Evolutionary conservation across 2,329 filamentous ascomycete genomes (phyloP), one percentile per base, ranked within the genome.

Genomic region (Chaetoscypha palmicola): DNA sequence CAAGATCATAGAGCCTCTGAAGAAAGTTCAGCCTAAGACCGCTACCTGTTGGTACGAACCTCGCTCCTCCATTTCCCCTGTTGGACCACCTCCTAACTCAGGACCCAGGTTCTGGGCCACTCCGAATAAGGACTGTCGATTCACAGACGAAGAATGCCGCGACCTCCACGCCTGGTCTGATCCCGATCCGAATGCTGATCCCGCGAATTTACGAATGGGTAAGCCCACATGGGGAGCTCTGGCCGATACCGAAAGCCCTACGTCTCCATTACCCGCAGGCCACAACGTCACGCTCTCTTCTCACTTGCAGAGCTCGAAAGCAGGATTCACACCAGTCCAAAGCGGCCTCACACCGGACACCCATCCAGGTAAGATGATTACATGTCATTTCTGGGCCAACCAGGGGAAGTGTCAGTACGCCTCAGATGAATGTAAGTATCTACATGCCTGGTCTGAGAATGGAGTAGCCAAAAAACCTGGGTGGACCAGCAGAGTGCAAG

Each of bases 101-200:
- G 12, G 19, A 10, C 24, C n/a, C 16, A 52, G 54, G 41, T 50
- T 43, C 16, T 54, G 53, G 42, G 33, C 32, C 11, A 49, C 47
- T 1, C 34, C 41, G 3, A 45, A 45, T 20, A 50, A 49, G 32
- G 38, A 31, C 2, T 59, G 57, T 23, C 54, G 55, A n/a, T 59
- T 55, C 45, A 51, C 43, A 0, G 51, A 49, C 14, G 52, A 52
- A 38, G 53, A 58, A 48, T 59, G 57, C 34, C 48, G 53, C 2
- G 47, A 58, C 31, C 43, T 58, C 2, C 50, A 7, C 39, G 41
- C 21, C 30, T 5, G 11, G 4, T 19, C 30, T 5, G 12, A 8
- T 3, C n/a, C 30, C 9, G 19, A 17, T 19, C 20, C 22, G 5
- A 14, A 31, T 4, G 26, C 20, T 10, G 28, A 43, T 39, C 41